A percentile compares a stretch with the other conserved stretches of the same genome.
Evolutionary conservation across 1,139 yeast genomes (phyloP).

Genomic region (Sugiyamaella castrensis): DNA sequence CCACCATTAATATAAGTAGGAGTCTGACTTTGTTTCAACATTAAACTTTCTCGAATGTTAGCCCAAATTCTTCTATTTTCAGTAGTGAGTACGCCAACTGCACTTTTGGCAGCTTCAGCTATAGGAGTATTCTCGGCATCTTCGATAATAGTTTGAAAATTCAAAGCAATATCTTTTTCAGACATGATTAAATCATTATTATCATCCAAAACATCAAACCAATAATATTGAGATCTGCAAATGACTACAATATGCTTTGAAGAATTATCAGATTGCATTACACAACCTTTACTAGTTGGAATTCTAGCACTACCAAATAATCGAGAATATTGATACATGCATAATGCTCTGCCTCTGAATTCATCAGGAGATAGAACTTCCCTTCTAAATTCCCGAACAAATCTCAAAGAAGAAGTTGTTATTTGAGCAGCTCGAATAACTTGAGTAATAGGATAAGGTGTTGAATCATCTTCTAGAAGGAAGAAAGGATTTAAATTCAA

Average conservation of each 20-base stretch:
- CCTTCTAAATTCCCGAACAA: constrained; percentile 72
- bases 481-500: constrained; percentile 85
- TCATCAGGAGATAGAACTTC: constrained; percentile 74
- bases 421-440: constrained; percentile 80
- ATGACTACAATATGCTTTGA: constrained; percentile 82
- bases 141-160: constrained; percentile 68
- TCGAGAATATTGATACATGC: constrained; percentile 88
- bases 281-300: constrained; percentile 77
- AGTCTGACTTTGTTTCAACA: constrained; percentile 24
- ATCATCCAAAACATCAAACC: constrained; percentile 86
- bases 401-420: constrained; percentile 71
- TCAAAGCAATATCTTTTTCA: constrained; percentile 71
- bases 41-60: constrained; percentile 53
- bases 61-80: constrained; percentile 90
- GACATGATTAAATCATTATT: constrained; percentile 65
- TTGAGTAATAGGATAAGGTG: constrained; percentile 68
- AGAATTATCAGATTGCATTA: constrained; percentile 73
- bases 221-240: constrained; percentile 83
- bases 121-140: constrained; percentile 64
- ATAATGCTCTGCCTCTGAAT: constrained; percentile 61
- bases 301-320: constrained; percentile 83
- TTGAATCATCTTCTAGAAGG: constrained; percentile 85
- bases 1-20: constrained; percentile 26
- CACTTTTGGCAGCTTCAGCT: constrained; percentile 70
- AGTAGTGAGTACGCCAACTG: constrained; percentile 86